These are phyloP conservation scores for Harringtonia aguacate DNA, from an alignment of 2,329 filamentous ascomycete genomes.

Conservation along the genomic window DNA sequence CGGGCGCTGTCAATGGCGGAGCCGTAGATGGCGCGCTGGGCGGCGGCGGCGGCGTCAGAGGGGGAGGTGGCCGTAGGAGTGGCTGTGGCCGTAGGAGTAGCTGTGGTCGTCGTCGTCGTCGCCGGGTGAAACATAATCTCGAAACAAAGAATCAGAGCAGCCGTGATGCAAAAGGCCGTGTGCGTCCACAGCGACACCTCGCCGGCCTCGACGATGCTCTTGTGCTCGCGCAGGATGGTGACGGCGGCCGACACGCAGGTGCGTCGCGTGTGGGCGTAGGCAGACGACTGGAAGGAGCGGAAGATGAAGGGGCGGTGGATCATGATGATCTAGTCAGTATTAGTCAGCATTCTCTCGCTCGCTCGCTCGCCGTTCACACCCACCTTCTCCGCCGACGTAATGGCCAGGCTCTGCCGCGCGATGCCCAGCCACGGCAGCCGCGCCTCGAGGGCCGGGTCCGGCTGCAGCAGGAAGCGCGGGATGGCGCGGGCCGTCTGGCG, in stretches of 20 bases:
- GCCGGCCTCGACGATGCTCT: slow-evolving; percentile 10
- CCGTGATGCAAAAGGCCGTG: slow-evolving; percentile 17
- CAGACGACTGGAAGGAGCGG: slow-evolving; percentile 17
- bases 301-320: slow-evolving; percentile 25
- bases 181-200: slow-evolving; percentile 17
- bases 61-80: no score
- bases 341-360: no score
- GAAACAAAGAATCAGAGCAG: slow-evolving; percentile 14
- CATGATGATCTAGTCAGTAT: slow-evolving; percentile 20
- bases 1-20: slow-evolving; percentile 9
- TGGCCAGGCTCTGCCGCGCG: slow-evolving; percentile 24
- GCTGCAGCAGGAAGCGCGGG: slow-evolving; percentile 20
- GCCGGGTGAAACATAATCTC: slow-evolving; percentile 11
- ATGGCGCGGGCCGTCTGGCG: slow-evolving; percentile 20
- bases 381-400: slow-evolving; percentile 25
- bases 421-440: slow-evolving; percentile 21
- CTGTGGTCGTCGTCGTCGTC: not conserved
- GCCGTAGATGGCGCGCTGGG: slow-evolving; percentile 6
- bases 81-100: no score
- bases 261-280: slow-evolving; percentile 18
- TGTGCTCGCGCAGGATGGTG: slow-evolving; percentile 21
- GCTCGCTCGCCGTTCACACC: no score
- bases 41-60: not conserved
- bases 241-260: slow-evolving; percentile 24
- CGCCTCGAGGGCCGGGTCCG: slow-evolving; percentile 11